These are phyloP conservation scores for Colletotrichum sp. DNA, from an alignment of 2,329 filamentous ascomycete genomes.

Conservation along the genomic window DNA sequence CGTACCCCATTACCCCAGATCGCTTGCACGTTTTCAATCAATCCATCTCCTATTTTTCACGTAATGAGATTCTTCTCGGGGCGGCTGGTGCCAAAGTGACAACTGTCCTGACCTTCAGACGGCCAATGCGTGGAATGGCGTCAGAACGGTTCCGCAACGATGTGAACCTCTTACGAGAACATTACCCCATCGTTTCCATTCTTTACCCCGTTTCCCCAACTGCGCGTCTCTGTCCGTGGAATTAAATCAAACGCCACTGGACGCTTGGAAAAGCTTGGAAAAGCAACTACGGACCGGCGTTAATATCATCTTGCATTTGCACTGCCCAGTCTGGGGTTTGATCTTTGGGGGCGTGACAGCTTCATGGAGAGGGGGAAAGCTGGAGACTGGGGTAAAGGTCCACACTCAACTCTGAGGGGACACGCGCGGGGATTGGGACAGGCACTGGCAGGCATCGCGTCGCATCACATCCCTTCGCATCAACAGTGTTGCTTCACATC, in stretches of 20 bases:
- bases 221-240: not conserved
- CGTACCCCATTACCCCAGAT: slow-evolving; percentile 4
- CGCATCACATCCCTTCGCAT: not conserved
- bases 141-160: not conserved
- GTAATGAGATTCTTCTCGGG: not conserved
- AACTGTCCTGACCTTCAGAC: not conserved
- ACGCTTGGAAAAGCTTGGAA: not conserved
- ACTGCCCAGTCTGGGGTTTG: not conserved
- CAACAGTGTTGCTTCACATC: not conserved
- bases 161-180: slow-evolving; percentile 12
- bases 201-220: not conserved
- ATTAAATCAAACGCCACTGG: not conserved
- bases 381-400: not conserved
- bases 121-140: not conserved
- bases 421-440: not conserved
- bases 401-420: not conserved
- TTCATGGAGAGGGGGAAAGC: not conserved
- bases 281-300: not conserved
- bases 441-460: not conserved
- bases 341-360: not conserved
- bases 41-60: not conserved
- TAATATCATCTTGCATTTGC: not conserved
- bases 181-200: slow-evolving; percentile 5
- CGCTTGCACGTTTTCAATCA: not conserved
- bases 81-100: not conserved